Base-by-base conservation (phyloP, 1,139 yeast species). In the Geotrichum macrosporum region DNA sequence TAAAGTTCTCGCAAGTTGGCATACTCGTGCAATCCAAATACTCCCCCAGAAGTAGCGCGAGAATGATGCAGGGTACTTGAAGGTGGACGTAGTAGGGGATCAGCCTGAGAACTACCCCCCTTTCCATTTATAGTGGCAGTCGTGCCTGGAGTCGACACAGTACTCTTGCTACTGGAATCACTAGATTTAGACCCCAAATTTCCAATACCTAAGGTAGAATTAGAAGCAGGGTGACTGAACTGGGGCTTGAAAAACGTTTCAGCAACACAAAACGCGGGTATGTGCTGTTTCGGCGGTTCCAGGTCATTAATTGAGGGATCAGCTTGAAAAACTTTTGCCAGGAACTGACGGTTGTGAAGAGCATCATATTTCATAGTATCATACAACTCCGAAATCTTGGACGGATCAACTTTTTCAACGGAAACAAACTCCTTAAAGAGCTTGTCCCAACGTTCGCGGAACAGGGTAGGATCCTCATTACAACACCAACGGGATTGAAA, bases 291-390 rank as follows among this genome's bases (percentile, higher is more conserved):
- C 49, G 69, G 49, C 50, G 65, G 59, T 29, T 50, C 50, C 30
- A 52, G 53, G 29, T 52, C 57, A 4, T 44, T 50, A 22, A 57
- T 44, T 9, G 47, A 52, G 3, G 80, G 78, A 54, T 81, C 87
- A 42, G 84, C 87, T 38, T 81, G 74, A 63, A 92, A 94, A 4
- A 89, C 82, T 55, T 79, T 79, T 61, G 84, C 87, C 63, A 92
- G 71, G 63, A 92, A 92, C 36, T 83, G 85, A 48, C 98, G 76
- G 64, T 92, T 92, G 65, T 92, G 98, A 52, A 92, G 73, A 5
- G 97, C 98, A 69, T 92, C 98, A 62, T 86, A 92, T 67, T 92
- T 92, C 96, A 92, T 92, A 0, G 98, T 89, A 65, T 92, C 98
- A 62, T 92, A 92, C 52, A 92, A 74, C 67, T 92, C 98, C 37